Conservation (phyloP, 2,329 filamentous ascomycete species). For the Conoideocrella luteorostrata region DNA sequence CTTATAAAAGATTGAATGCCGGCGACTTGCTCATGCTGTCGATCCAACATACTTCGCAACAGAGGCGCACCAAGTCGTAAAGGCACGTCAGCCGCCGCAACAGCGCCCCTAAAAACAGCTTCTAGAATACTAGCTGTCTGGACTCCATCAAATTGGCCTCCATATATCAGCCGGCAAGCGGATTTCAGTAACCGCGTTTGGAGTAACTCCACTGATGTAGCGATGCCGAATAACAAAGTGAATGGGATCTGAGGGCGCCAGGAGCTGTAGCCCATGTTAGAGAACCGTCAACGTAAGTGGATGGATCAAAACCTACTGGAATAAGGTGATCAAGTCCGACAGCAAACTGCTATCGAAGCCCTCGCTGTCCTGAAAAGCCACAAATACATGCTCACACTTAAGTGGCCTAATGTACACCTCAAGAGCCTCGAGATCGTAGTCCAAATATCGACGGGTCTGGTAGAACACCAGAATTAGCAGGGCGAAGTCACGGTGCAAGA, state of each 20-base stretch:
- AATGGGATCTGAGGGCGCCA: slow-evolving; percentile 76
- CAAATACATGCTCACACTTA: slow-evolving; percentile 52
- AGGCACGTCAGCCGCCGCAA: slow-evolving; percentile 50
- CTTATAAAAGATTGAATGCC: slow-evolving; percentile 67
- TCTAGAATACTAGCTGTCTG: slow-evolving; percentile 67
- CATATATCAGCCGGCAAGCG: slow-evolving; percentile 60
- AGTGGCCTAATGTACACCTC: slow-evolving; percentile 51
- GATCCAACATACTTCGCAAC: slow-evolving; percentile 57
- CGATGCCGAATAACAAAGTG: slow-evolving; percentile 70
- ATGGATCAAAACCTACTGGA: slow-evolving; percentile 47
- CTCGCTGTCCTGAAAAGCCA: slow-evolving; percentile 77
- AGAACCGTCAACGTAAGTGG: neutral
- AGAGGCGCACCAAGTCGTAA: slow-evolving; percentile 60
- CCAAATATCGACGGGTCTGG: slow-evolving; percentile 59
- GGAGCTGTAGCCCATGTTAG: slow-evolving; percentile 29
- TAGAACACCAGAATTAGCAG: neutral
- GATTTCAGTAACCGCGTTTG: slow-evolving; percentile 66
- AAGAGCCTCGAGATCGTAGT: slow-evolving; percentile 72
- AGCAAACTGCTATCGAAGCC: slow-evolving; percentile 70
- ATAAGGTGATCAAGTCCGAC: slow-evolving; percentile 61
- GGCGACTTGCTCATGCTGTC: slow-evolving; percentile 71
- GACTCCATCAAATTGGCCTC: slow-evolving; percentile 70
- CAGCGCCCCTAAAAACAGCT: slow-evolving; percentile 59
- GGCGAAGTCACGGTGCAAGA: too few relatives aligned
- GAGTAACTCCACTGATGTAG: slow-evolving; percentile 74